These are phyloP conservation scores for Xylariomycetidae sp. DNA, from an alignment of 2,329 filamentous ascomycete species.

Conservation along the genomic window DNA sequence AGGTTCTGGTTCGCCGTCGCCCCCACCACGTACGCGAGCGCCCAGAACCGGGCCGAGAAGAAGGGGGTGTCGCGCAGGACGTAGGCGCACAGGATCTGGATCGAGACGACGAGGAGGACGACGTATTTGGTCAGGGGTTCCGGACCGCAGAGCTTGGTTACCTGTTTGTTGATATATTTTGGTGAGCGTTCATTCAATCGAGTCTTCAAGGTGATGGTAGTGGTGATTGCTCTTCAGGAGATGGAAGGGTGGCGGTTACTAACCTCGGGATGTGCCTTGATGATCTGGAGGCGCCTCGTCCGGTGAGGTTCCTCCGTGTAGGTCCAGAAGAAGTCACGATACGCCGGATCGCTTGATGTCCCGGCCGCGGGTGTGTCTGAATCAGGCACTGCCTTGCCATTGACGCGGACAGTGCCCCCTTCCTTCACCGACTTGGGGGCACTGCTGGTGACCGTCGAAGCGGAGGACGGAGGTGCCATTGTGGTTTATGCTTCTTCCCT, in stretches of 20 bases:
- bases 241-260: constrained; percentile 8
- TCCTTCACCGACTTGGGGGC: constrained; percentile 11
- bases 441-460: constrained; percentile 25
- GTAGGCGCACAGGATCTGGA: constrained; percentile 77
- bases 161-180: too few species aligned
- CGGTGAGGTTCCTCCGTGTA: constrained; percentile 98
- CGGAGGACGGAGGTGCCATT: constrained; percentile 22
- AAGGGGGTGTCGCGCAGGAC: constrained; percentile 72
- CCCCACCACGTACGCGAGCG: constrained; percentile 84
- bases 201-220: too few species aligned
- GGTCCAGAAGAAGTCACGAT: constrained; percentile 88
- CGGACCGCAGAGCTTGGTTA: constrained; percentile 93
- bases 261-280: constrained; percentile 97
- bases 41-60: constrained; percentile 79
- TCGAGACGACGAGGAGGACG: constrained; percentile 74
- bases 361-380: too few species aligned
- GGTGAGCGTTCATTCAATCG: too few species aligned
- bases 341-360: constrained; percentile 23
- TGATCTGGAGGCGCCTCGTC: constrained; percentile 85
- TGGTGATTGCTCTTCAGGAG: too few species aligned
- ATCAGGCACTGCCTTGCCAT: constrained; percentile 15
- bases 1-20: constrained; percentile 98
- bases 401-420: constrained; percentile 20
- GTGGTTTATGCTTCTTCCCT: constrained; percentile 1
- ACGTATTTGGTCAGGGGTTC: constrained; percentile 95